Percentiles rank a stretch among this genome's conserved stretches.
Evolutionary conservation across 306 rosid species (phyloP).

Genomic region (Lablab purpureus): DNA sequence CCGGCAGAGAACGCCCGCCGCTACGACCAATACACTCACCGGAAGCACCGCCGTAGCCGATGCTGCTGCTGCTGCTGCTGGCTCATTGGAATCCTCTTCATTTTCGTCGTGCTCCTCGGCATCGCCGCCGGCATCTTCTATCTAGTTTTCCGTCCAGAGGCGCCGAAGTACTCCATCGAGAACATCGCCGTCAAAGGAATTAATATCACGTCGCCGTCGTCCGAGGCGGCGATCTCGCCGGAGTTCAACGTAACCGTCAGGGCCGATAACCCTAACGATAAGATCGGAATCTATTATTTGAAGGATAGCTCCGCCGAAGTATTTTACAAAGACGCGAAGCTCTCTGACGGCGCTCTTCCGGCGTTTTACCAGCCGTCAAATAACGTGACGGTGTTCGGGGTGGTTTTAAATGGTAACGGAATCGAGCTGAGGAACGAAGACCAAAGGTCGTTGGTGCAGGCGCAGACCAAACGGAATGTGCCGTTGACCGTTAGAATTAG

Average conservation of each 20-base stretch:
- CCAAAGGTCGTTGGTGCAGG: slow-evolving; percentile 41
- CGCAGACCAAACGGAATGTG: slow-evolving; percentile 54
- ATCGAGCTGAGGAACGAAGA: slow-evolving; percentile 48
- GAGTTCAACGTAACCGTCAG: slow-evolving; percentile 56
- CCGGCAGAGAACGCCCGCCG: slow-evolving; percentile 75
- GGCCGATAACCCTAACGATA: slow-evolving; percentile 68
- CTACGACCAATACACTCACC: slow-evolving; percentile 53
- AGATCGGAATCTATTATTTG: slow-evolving; percentile 74
- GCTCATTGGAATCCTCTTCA: slow-evolving; percentile 46
- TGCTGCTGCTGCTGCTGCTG: slow-evolving; percentile 61
- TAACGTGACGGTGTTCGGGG: slow-evolving; percentile 62
- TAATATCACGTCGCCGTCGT: slow-evolving; percentile 48
- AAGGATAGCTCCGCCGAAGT: slow-evolving; percentile 58
- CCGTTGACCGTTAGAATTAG: slow-evolving; percentile 57
- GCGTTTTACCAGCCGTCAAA: slow-evolving; percentile 72
- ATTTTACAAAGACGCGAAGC: slow-evolving; percentile 47
- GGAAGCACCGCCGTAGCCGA: slow-evolving; percentile 39
- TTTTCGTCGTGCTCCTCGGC: slow-evolving; percentile 52
- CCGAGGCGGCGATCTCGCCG: slow-evolving; percentile 55
- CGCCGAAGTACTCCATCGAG: slow-evolving; percentile 64
- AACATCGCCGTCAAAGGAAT: slow-evolving; percentile 56
- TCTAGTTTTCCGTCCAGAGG: slow-evolving; percentile 65
- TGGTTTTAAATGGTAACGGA: slow-evolving; percentile 57
- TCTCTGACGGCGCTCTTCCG: slow-evolving; percentile 67
- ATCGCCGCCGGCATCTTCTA: slow-evolving; percentile 61